These are phyloP conservation scores for Cercis canadensis DNA, from an alignment of 306 rosid genomes.

Conservation along the genomic window DNA sequence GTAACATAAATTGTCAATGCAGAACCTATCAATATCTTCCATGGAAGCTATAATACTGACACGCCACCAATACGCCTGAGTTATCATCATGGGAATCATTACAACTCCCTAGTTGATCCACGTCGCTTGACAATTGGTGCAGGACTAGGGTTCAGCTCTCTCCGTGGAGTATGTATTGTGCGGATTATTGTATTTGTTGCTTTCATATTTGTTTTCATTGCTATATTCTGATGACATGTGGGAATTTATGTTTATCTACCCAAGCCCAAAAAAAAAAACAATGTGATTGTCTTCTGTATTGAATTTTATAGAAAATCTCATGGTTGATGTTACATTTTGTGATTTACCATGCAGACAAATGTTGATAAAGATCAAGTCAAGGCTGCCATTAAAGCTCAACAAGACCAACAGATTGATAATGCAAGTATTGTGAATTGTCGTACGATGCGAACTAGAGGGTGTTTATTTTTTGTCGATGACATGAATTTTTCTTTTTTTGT, in stretches of 20 bases:
- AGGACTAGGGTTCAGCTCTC: constrained; percentile 91
- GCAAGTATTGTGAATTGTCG: constrained; percentile 52
- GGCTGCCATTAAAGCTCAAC: constrained; percentile 94
- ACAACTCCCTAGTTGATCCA: constrained; percentile 96
- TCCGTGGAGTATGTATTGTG: constrained; percentile 70
- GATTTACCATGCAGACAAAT: constrained; percentile 66
- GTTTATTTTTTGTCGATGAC: constrained; percentile 12
- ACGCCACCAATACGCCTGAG: constrained; percentile 90
- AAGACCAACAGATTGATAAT: constrained; percentile 89
- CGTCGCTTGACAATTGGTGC: constrained; percentile 80
- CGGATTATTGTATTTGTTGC: constrained; percentile 18
- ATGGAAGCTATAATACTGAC: constrained; percentile 83
- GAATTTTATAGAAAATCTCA: constrained; percentile 17
- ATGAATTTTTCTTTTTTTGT: not conserved
- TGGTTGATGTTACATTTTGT: constrained; percentile 27
- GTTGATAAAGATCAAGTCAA: constrained; percentile 91
- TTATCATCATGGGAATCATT: constrained; percentile 93
- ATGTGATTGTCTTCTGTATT: not conserved
- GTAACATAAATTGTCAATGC: constrained; percentile 44
- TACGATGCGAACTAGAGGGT: not conserved
- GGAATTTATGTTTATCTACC: no score
- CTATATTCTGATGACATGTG: no score
- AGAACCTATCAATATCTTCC: constrained; percentile 97
- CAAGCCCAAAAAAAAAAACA: not conserved
- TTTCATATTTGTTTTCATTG: not conserved